Evolutionary conservation across 2,329 filamentous ascomycete genomes (phyloP).

Genomic region (Mycogone perniciosa): DNA sequence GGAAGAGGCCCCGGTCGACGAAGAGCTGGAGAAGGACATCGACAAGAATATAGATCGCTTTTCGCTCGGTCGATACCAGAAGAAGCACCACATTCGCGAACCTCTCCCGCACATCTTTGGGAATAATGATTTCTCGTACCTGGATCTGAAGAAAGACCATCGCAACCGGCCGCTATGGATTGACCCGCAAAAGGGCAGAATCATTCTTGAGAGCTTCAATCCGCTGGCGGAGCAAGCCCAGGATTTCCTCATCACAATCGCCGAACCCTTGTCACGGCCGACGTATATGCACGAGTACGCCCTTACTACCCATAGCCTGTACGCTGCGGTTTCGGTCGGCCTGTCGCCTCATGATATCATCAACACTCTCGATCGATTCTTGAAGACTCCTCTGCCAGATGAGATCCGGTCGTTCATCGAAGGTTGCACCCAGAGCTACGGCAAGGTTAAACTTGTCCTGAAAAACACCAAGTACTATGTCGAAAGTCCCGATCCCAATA

Average conservation of each 20-base stretch:
- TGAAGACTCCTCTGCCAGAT: conserved; percentile 82
- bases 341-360: conserved; percentile 85
- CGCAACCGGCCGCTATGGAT: conserved; percentile 90
- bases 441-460: conserved; percentile 90
- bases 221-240: conserved; percentile 80
- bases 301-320: conserved; percentile 85
- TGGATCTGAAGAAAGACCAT: conserved; percentile 81
- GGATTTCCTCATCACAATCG: conserved; percentile 92
- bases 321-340: conserved; percentile 93
- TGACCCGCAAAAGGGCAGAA: conserved; percentile 75
- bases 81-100: conserved; percentile 37
- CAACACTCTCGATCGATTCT: conserved; percentile 76
- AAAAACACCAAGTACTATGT: conserved; percentile 94
- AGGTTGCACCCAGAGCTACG: conserved; percentile 81
- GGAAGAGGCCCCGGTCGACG: conserved; percentile 45
- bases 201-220: conserved; percentile 92
- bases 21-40: conserved; percentile 47
- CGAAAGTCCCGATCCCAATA: conserved; percentile 80
- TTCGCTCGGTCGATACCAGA: conserved; percentile 46
- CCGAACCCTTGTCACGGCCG: conserved; percentile 85
- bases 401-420: conserved; percentile 71
- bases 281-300: conserved; percentile 90
- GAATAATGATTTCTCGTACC: conserved; percentile 68
- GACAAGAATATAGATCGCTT: conserved; percentile 56
- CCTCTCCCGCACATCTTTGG: conserved; percentile 42